Base-by-base conservation (phyloP, 176 grass and related monocot genomes). In the Phoenix roebelenii region DNA sequence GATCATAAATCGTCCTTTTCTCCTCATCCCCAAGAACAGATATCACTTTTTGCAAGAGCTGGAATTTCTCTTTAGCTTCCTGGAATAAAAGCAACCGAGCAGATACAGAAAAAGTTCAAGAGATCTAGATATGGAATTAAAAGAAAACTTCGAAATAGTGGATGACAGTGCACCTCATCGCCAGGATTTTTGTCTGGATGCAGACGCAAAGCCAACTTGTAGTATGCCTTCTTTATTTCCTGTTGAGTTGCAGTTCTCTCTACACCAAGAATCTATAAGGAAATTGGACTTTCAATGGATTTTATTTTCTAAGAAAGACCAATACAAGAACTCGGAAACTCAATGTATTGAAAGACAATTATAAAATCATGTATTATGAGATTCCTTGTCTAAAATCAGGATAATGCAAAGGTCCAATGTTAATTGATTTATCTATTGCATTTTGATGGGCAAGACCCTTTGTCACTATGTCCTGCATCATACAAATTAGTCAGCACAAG, bases 131-230 rank as follows among this genome's bases (percentile, higher is more conserved):
- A 44, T 10, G 9, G 9, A 44, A 44, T 2, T 44, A 44, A 44
- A 44, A 44, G 35, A 44, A 44, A 44, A 44, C 2, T 44, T 44
- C 3, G 35, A 44, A 44, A 44, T 14, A 44, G 10, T 44, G 35
- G 10, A 71, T 10, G 19, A 52, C 54, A 16, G 28, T 61, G 23
- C 72, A 98, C 94, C 79, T 98, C 94, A 67, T 92, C 88, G 19
- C 82, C 88, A 79, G 94, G 94, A 70, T 92, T 98, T 78, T 98
- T 93, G 74, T 98, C 94, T 48, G 88, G 94, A 58, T 98, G 94
- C 51, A 98, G 94, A 25, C 74, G 84, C 61, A 98, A 71, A 29
- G 94, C 94, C 63, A 98, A 69, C 67, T 83, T 92, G 66, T 89
- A 66, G 18, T 98, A 98, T 64, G 93, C 93, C 71, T 89, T 98